A percentile compares a stretch with the other conserved stretches of the same genome.
phyloP scores from a whole-genome alignment of 2,329 filamentous ascomycete species.

The Fusarium xyrophilum region DNA sequence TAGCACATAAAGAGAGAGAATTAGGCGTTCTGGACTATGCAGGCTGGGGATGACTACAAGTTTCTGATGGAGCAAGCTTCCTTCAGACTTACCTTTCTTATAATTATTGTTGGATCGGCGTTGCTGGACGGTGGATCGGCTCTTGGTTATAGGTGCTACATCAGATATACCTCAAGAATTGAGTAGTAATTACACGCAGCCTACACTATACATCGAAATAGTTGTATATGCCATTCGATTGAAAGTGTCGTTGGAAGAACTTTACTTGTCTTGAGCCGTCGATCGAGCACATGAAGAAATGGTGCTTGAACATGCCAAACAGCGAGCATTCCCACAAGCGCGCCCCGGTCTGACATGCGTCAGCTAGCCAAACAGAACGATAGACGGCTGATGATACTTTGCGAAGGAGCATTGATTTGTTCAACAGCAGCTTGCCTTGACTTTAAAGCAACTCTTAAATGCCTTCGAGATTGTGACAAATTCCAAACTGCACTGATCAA shows the following conservation, averaged over 20 bases:
- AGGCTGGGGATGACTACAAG: constrained; percentile 14
- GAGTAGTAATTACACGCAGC: constrained; percentile 6
- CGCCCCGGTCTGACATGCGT: background rate
- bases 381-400: background rate
- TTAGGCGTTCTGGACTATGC: constrained; percentile 24
- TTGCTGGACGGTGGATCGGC: constrained; percentile 4
- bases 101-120: constrained; percentile 14
- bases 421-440: background rate
- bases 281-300: background rate
- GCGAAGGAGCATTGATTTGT: background rate
- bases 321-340: background rate
- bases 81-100: constrained; percentile 1
- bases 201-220: background rate
- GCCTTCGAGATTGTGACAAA: background rate
- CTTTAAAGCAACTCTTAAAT: background rate
- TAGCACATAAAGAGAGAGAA: constrained; percentile 19
- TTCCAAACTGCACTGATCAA: background rate
- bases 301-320: too few species aligned
- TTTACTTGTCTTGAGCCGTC: background rate
- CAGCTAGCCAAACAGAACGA: background rate
- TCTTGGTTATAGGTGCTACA: constrained; percentile 2
- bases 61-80: constrained; percentile 8
- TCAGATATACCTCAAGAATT: constrained; percentile 16
- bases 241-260: background rate
- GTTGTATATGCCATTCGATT: background rate